A percentile compares a stretch with the other conserved stretches of the same genome.
phyloP scores from a whole-genome alignment of 2,329 filamentous ascomycete species.

The Capronia epimyces region DNA sequence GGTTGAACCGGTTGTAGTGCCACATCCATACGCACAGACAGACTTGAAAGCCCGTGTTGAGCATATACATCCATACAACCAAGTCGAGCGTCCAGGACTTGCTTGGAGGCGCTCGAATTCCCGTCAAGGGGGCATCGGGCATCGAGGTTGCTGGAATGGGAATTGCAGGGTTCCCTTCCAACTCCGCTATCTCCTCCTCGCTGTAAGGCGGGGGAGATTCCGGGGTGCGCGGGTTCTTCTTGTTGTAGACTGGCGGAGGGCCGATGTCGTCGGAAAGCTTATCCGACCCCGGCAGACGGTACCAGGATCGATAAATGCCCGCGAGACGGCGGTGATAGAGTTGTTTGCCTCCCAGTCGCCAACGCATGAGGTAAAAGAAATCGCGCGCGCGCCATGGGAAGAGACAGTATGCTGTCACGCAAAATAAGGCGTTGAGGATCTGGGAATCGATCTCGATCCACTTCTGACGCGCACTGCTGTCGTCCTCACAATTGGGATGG shows the following conservation, averaged over 20 bases:
- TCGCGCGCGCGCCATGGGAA: constrained; percentile 81
- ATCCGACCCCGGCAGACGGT: constrained; percentile 63
- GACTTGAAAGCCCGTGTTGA: constrained; percentile 72
- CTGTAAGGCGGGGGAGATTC: constrained; percentile 24
- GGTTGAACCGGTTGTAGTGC: constrained; percentile 64
- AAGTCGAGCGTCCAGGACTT: constrained; percentile 70
- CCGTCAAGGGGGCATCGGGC: constrained; percentile 65
- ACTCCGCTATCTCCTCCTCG: constrained; percentile 50
- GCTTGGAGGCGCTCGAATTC: constrained; percentile 62
- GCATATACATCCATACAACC: constrained; percentile 70
- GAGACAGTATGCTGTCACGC: constrained; percentile 77
- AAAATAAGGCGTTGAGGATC: constrained; percentile 78
- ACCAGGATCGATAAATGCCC: constrained; percentile 70
- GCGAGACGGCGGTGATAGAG: constrained; percentile 62
- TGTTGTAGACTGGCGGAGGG: constrained; percentile 26
- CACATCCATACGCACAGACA: constrained; percentile 77
- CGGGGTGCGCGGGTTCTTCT: constrained; percentile 18
- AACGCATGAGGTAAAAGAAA: constrained; percentile 65
- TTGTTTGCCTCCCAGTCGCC: constrained; percentile 50
- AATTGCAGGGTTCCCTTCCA: constrained; percentile 48
- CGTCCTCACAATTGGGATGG: constrained; percentile 61
- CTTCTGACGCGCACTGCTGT: constrained; percentile 68
- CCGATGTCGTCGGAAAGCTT: constrained; percentile 43
- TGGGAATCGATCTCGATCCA: constrained; percentile 86
- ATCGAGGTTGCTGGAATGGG: constrained; percentile 61